Conservation (phyloP, 768 basidiomycete genomes). For the Kwoniella dendrophila region DNA sequence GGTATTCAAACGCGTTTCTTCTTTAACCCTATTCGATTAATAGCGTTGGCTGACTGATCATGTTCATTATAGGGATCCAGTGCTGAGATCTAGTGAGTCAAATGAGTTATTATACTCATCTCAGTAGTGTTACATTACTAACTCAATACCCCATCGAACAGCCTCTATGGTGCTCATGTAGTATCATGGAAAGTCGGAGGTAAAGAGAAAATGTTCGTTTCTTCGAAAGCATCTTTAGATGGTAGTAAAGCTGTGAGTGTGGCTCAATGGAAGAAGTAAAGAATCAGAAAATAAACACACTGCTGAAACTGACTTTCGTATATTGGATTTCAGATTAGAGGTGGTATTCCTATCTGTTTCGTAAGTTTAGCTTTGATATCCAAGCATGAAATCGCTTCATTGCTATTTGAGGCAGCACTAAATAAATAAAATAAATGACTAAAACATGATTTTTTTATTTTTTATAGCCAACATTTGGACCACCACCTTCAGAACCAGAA, state of each 20-base stretch:
- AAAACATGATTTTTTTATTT: not conserved
- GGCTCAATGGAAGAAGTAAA: not conserved
- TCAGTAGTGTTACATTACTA: not conserved
- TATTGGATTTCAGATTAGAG: slow-evolving; percentile 52
- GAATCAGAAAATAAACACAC: not conserved
- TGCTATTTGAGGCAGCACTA: not conserved
- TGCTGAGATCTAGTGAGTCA: slow-evolving; percentile 48
- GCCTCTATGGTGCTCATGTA: slow-evolving; percentile 79
- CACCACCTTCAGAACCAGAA: slow-evolving; percentile 66
- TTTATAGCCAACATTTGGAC: slow-evolving; percentile 75
- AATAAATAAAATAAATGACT: not conserved
- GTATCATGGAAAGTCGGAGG: slow-evolving; percentile 73
- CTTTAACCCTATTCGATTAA: not conserved
- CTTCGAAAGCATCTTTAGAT: slow-evolving; percentile 74
- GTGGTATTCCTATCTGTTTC: slow-evolving; percentile 66
- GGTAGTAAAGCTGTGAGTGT: slow-evolving; percentile 72
- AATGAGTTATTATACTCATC: not conserved
- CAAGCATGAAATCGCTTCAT: not conserved
- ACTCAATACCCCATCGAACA: slow-evolving; percentile 6
- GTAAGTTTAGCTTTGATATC: slow-evolving; percentile 29
- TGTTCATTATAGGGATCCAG: slow-evolving; percentile 34
- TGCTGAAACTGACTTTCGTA: not conserved
- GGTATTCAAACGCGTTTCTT: no score
- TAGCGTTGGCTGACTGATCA: not conserved
- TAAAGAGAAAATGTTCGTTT: slow-evolving; percentile 77